These are phyloP conservation scores for Mikania micrantha DNA, from an alignment of 129 eudicot species.

Conservation along the genomic window DNA sequence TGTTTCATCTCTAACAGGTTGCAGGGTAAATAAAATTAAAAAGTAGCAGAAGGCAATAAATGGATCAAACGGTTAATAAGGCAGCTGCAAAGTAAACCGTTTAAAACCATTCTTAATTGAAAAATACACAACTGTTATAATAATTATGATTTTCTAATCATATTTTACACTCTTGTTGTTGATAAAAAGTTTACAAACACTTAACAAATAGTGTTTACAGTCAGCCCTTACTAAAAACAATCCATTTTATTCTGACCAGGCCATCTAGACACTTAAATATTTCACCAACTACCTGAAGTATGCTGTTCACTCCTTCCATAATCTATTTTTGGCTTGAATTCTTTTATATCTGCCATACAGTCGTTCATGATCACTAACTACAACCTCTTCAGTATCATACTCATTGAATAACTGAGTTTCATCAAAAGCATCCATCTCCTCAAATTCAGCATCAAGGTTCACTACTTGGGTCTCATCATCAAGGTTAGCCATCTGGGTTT, in stretches of 20 bases:
- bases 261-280: neutral
- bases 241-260: neutral
- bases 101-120: neutral
- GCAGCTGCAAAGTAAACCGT: neutral
- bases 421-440: slow-evolving; percentile 35
- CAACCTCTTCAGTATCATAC: slow-evolving; percentile 42
- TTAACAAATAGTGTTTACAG: neutral
- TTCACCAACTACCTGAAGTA: slow-evolving; percentile 41
- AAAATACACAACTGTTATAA: neutral
- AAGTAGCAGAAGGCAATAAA: neutral
- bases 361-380: slow-evolving; percentile 35
- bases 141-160: neutral
- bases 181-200: neutral
- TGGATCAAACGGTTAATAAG: neutral
- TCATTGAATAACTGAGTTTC: slow-evolving; percentile 49
- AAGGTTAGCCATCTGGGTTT: slow-evolving; percentile 39
- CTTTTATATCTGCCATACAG: slow-evolving; percentile 19
- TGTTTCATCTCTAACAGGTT: neutral
- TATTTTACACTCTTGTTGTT: neutral
- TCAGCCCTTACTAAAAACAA: no score
- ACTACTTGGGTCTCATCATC: slow-evolving; percentile 50
- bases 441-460: slow-evolving; percentile 51
- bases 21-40: neutral
- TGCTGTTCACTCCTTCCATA: slow-evolving; percentile 16
- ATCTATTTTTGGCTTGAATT: slow-evolving; percentile 9